Evolutionary conservation across 768 basidiomycete genomes (phyloP), one percentile per base, ranked within the genome.

Genomic region (Suillus variegatus): DNA sequence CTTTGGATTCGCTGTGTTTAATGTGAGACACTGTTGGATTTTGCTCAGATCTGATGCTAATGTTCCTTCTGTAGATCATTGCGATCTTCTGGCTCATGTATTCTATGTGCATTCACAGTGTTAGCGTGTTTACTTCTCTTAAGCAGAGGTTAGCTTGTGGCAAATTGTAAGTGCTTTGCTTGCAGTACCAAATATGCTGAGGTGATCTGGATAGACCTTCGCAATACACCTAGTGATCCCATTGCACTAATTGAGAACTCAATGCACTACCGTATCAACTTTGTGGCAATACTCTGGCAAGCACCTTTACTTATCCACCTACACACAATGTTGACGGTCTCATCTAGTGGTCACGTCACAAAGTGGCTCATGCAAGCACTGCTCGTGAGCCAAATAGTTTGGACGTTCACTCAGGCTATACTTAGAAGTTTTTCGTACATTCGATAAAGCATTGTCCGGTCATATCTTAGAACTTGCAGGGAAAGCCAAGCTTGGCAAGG

Each of bases 1-100:
- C 69, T 78, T 77, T 65, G 82, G 71, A 4, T 83, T 80, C 57
- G 73, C 80, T 46, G 69, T 63, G 28, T 84, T 84, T 62, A 84
- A 84, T 55, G 83, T 84, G 67, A 61, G 82, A 75, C 32, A 4
- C 18, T 12, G 10, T 32, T 10, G 10, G 18, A 20, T 20, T 5
- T 35, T 35, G 10, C 52, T 20, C 10, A 20, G 54, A 55, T 35
- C 32, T 55, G 10, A 0, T 55, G 10, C 32, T 55, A 18, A 55
- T 20, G 20, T 55, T 4, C 38, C 14, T 12, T 25, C 54, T 65
- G 51, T 54, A 74, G 75, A 67, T 67, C 52, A 32, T 66, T 38
- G 63, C 65, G 43, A 70, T 67, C 6, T 76, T 68, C 55, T 60
- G 62, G 44, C 66, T 70, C 46, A 75, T 70, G 52, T 76, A 71